Evolutionary conservation across 108 stramenopile genomes (phyloP), one percentile per base, ranked within the genome.

Genomic region (Nitzschia sp.): DNA sequence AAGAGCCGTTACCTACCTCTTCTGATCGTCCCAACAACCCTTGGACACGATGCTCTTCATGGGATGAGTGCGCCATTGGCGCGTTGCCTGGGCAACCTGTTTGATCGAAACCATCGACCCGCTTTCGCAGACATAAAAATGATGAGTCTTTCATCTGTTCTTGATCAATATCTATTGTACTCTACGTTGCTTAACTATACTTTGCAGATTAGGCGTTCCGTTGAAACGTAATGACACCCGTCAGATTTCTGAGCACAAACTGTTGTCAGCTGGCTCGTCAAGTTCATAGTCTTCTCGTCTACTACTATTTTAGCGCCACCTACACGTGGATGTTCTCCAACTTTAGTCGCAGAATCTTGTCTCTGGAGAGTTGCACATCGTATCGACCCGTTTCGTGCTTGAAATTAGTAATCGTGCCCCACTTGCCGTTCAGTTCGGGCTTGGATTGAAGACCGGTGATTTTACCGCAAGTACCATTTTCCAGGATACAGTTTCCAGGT

Each of bases 391-490:
- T 70, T 2, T 87, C 83, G 29, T 62, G 72, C 23, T 85, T 76
- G 83, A 90, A 94, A 13, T 64, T 56, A 64, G 86, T 94, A 69
- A 94, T 89, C 30, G 93, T 94, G 28, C 93, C 93, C 83, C 85
- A 90, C 68, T 83, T 82, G 46, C 87, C 93, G 72, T 94, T 94
- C 75, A 94, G 66, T 77, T 94, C 87, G 35, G 90, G 90, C 72
- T 87, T 86, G 11, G 85, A 76, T 49, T 82, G 72, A 4, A 94
- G 64, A 27, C 93, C 93, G 18, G 73, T 67, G 24, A 94, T 80
- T 48, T 78, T 66, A 45, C 85, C 93, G 15, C 90, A 89, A 18
- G 89, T 87, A 0, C 86, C 90, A 58, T 77, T 83, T 8, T 89
- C 89, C 28, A 94, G 64, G 46, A 94, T 77, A 25, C 91, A 83